These are phyloP conservation scores for Vigna mungo DNA, from an alignment of 306 rosid species.

Conservation along the genomic window DNA sequence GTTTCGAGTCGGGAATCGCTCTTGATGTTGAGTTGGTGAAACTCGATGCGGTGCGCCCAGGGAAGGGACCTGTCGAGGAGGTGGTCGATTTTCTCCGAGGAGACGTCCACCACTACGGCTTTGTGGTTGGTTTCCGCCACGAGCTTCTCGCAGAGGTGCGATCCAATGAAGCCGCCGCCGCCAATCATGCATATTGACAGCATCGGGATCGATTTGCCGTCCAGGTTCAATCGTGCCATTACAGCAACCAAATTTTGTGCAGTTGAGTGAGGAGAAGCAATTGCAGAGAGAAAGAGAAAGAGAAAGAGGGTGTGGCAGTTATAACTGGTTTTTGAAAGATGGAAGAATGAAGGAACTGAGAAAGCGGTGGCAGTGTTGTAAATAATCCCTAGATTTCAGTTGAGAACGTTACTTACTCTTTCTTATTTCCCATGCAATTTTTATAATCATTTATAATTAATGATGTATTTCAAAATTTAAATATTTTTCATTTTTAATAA, in stretches of 20 bases:
- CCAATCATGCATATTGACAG: slow-evolving; percentile 84
- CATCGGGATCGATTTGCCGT: slow-evolving; percentile 65
- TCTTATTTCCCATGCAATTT: neutral
- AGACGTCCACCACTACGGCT: slow-evolving; percentile 72
- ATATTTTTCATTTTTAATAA: no score
- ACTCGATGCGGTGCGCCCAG: slow-evolving; percentile 81
- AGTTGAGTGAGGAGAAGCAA: slow-evolving; percentile 14
- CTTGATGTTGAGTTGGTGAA: slow-evolving; percentile 89
- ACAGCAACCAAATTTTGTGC: neutral
- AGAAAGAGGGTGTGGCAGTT: slow-evolving; percentile 22
- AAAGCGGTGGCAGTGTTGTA: slow-evolving; percentile 47
- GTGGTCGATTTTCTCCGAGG: slow-evolving; percentile 76
- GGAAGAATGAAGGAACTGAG: slow-evolving; percentile 13
- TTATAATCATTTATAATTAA: no score
- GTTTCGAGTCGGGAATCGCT: slow-evolving; percentile 83
- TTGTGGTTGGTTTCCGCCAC: slow-evolving; percentile 76
- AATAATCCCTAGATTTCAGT: slow-evolving; percentile 12
- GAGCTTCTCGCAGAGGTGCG: slow-evolving; percentile 86
- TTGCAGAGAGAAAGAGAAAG: neutral
- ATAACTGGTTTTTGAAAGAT: slow-evolving; percentile 19
- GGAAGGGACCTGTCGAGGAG: slow-evolving; percentile 62
- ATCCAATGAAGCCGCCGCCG: slow-evolving; percentile 91
- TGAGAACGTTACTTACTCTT: slow-evolving; percentile 34
- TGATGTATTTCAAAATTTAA: no score
- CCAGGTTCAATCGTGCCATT: slow-evolving; percentile 65